Evolutionary conservation across 2,329 filamentous ascomycete species (phyloP).

Genomic region (Fusarium sp.): DNA sequence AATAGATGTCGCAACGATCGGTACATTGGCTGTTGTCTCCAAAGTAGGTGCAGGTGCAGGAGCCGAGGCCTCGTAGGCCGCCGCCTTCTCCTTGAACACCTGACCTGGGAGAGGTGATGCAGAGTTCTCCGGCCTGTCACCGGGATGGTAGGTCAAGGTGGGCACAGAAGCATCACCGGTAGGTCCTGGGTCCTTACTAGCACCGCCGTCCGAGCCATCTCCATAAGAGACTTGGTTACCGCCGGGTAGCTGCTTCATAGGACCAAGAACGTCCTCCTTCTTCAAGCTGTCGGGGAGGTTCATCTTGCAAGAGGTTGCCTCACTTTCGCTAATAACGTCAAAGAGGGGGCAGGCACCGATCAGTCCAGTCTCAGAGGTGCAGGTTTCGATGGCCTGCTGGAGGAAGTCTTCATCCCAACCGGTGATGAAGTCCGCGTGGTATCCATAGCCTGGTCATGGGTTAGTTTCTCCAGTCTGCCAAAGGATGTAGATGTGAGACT

Average conservation of each 20-base stretch:
- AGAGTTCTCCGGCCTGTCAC: constrained; percentile 47
- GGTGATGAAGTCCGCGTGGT: constrained; percentile 84
- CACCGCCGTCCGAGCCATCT: constrained; percentile 37
- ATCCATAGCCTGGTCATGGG: constrained; percentile 77
- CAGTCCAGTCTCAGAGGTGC: constrained; percentile 76
- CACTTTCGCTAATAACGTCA: constrained; percentile 71
- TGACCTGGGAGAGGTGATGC: constrained; percentile 55
- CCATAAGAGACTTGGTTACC: constrained; percentile 59
- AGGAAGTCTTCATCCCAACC: constrained; percentile 80
- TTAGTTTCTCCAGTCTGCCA: constrained; percentile 72
- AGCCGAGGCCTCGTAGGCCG: constrained; percentile 33
- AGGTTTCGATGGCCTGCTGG: constrained; percentile 77
- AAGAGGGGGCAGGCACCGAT: constrained; percentile 84
- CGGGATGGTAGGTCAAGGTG: constrained; percentile 53
- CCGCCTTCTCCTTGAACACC: constrained; percentile 54
- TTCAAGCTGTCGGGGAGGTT: constrained; percentile 65
- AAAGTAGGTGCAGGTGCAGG: constrained; percentile 29
- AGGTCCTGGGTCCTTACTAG: constrained; percentile 15
- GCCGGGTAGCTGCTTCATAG: constrained; percentile 74
- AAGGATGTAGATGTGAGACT: constrained; percentile 35
- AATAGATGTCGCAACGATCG: constrained; percentile 20
- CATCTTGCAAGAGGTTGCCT: constrained; percentile 72
- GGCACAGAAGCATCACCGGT: constrained; percentile 24
- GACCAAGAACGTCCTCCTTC: constrained; percentile 70
- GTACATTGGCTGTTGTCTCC: constrained; percentile 7